These are phyloP conservation scores for Aspergillus luchuensis DNA, from an alignment of 2,329 filamentous ascomycete species.

Conservation along the genomic window DNA sequence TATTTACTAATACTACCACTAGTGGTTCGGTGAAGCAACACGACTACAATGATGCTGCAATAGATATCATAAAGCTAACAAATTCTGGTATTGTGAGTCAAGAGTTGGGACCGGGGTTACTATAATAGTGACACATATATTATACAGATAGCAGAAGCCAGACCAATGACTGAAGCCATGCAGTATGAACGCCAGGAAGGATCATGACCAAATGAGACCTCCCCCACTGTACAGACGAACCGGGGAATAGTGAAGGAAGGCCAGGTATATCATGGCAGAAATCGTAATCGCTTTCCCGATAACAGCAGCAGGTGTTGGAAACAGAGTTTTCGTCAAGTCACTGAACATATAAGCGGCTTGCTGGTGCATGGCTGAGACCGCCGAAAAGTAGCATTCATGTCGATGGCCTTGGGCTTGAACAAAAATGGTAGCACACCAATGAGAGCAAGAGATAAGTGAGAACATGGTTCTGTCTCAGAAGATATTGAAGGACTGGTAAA, in stretches of 20 bases:
- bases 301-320: background rate
- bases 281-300: constrained; percentile 10
- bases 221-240: constrained; percentile 13
- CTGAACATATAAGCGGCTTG: background rate
- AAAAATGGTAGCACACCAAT: background rate
- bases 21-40: too few relatives aligned
- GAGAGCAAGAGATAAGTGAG: background rate
- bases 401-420: background rate
- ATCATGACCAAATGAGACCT: constrained; percentile 9
- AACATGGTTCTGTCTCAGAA: background rate
- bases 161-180: background rate
- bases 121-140: constrained; percentile 3
- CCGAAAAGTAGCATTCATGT: background rate
- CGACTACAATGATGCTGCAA: too few relatives aligned
- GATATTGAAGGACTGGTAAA: background rate
- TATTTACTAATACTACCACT: too few relatives aligned
- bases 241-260: constrained; percentile 11
- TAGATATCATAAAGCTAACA: too few relatives aligned
- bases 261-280: constrained; percentile 4
- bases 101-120: too few relatives aligned
- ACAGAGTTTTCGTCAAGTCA: background rate
- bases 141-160: background rate
- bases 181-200: constrained; percentile 1
- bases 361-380: background rate
- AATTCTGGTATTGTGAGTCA: too few relatives aligned